Conservation (phyloP, 441 rosid species). For the Iberis amara region DNA sequence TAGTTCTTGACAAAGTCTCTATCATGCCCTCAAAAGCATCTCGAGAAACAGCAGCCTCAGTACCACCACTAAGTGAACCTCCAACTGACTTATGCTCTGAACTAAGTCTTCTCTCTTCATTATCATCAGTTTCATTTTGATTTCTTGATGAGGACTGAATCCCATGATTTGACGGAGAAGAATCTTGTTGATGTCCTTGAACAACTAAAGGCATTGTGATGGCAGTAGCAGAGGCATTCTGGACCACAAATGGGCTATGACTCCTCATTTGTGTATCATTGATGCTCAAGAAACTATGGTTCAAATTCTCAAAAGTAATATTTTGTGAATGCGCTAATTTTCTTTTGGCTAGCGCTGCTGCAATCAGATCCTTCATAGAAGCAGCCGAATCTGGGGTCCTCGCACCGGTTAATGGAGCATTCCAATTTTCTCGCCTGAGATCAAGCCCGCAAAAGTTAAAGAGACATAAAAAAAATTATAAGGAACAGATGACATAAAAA, state of each 20-base stretch:
- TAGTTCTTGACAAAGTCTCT: conserved; percentile 96
- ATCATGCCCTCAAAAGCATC: conserved; percentile 99
- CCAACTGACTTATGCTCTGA: conserved; percentile 62
- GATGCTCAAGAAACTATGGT: conserved; percentile 37
- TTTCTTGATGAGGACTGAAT: conserved; percentile 39
- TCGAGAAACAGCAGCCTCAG: conserved; percentile 96
- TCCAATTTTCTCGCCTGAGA: conserved; percentile 45
- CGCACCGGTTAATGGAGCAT: conserved; percentile 36
- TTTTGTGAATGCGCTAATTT: conserved; percentile 71
- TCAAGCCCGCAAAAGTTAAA: conserved; percentile 41
- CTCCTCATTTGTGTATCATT: conserved; percentile 48
- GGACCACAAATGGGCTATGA: conserved; percentile 52
- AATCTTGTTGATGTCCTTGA: conserved; percentile 39
- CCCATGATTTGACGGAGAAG: conserved; percentile 58
- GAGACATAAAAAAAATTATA: neutral
- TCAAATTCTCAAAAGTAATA: conserved; percentile 29
- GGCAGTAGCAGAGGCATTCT: conserved; percentile 38
- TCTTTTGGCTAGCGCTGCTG: conserved; percentile 98
- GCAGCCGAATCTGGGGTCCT: conserved; percentile 57
- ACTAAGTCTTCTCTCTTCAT: conserved; percentile 71
- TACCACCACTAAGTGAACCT: conserved; percentile 83
- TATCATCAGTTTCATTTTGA: conserved; percentile 57
- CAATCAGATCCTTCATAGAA: conserved; percentile 93
- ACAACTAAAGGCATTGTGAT: conserved; percentile 39
- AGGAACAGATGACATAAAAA: conserved; percentile 14